Base-by-base conservation (phyloP, 441 rosid species). In the Erysimum cheiri region DNA sequence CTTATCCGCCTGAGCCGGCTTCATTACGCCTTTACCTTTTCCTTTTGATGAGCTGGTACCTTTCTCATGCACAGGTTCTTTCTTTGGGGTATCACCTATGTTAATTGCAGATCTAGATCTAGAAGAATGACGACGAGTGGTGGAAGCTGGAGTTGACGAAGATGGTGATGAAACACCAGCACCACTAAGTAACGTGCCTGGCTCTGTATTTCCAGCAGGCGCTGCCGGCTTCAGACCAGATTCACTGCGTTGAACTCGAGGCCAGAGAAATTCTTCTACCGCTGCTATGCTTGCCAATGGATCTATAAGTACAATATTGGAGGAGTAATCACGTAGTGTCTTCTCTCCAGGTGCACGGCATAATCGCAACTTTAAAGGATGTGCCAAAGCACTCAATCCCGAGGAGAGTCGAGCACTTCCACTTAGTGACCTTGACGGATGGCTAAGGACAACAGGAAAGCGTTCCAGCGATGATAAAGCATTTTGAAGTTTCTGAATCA, bases 401-500 rank as follows among this genome's bases (percentile, higher is more conserved):
- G 98, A 96, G 39, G 98, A 93, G 67, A 91, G 97, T 58, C 98
- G 97, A 31, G 96, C 98, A 80, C 98, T 85, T 67, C 93, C 98
- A 81, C 83, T 64, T 40, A 98, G 87, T 72, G 92, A 80, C 83
- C 98, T 91, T 70, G 98, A 77, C 10, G 98, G 87, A 80, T 90
- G 97, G 79, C 98, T 96, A 61, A 96, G 81, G 64, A 93, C 98
- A 72, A 96, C 97, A 10, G 98, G 99, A 71, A 96, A 96, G 52
- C 98, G 96, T 79, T 96, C 99, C 68, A 93, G 78, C 55, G 98
- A 96, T 31, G 98, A 85, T 75, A 96, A 75, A 59, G 98, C 94
- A 85, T 89, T 86, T 81, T 96, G 99, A 80, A 96, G 99, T 82
- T 96, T 96, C 89, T 93, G 97, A 81, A 93, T 86, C 76, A 96